A percentile compares a stretch with the other conserved stretches of the same genome.
phyloP scores from a whole-genome alignment of 2,329 filamentous ascomycete genomes.

The Huntiella abstrusa region DNA sequence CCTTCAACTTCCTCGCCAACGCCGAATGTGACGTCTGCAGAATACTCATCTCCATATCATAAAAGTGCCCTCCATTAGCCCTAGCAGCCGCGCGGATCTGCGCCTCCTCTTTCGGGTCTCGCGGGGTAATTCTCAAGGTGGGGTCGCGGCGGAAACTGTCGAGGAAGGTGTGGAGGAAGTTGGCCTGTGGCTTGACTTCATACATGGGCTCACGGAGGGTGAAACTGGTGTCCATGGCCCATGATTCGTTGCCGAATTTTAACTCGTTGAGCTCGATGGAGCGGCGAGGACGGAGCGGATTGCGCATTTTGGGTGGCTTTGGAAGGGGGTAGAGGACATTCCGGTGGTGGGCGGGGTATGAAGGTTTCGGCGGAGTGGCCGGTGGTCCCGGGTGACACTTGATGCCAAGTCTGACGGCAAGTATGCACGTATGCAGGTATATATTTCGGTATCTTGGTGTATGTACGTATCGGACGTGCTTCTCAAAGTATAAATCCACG shows the following conservation, averaged over 20 bases:
- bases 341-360: no score
- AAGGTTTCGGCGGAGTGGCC: not conserved
- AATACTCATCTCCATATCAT: conserved; percentile 38
- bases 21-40: conserved; percentile 59
- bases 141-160: conserved; percentile 48
- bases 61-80: conserved; percentile 28
- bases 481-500: no score
- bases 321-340: not conserved
- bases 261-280: conserved; percentile 39
- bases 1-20: conserved; percentile 60
- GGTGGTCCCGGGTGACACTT: not conserved
- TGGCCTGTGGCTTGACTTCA: conserved; percentile 10
- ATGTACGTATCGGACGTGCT: no score
- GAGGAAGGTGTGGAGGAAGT: conserved; percentile 16
- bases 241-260: conserved; percentile 16
- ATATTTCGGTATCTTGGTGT: not conserved
- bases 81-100: conserved; percentile 19
- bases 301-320: conserved; percentile 20
- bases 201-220: conserved; percentile 11
- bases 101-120: conserved; percentile 16
- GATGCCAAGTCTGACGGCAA: not conserved
- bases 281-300: conserved; percentile 13
- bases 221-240: conserved; percentile 10
- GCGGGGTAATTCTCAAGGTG: conserved; percentile 27
- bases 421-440: not conserved